phyloP scores from a whole-genome alignment of 2,329 filamentous ascomycete genomes.

The Thelonectria olida region DNA sequence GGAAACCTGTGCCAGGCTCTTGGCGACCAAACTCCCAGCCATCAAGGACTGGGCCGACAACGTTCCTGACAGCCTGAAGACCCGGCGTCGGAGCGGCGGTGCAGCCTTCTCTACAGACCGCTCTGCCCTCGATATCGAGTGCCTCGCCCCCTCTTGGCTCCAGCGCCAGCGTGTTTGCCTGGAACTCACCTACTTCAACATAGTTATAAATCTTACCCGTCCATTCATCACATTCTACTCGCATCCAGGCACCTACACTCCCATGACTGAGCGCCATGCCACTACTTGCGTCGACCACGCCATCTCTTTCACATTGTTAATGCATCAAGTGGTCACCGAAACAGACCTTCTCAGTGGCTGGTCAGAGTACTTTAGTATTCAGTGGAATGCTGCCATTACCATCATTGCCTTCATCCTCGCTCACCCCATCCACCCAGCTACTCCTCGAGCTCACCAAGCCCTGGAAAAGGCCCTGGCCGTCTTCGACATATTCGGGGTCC shows the following conservation, averaged over 20 bases:
- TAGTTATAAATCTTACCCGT: slow-evolving; percentile 49
- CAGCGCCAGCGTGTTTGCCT: slow-evolving; percentile 51
- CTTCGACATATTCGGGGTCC: slow-evolving; percentile 45
- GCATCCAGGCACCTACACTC: slow-evolving; percentile 17
- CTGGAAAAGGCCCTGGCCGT: slow-evolving; percentile 50
- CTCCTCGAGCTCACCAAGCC: slow-evolving; percentile 33
- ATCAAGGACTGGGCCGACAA: slow-evolving; percentile 35
- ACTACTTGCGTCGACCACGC: slow-evolving; percentile 33
- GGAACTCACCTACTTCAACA: slow-evolving; percentile 52
- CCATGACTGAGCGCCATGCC: slow-evolving; percentile 28
- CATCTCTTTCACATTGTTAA: slow-evolving; percentile 33
- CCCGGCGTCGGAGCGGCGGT: slow-evolving; percentile 40
- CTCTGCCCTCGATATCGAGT: slow-evolving; percentile 35
- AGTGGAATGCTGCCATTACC: slow-evolving; percentile 44
- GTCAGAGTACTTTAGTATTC: slow-evolving; percentile 39
- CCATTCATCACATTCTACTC: slow-evolving; percentile 49
- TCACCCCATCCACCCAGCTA: slow-evolving; percentile 38
- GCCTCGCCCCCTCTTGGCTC: slow-evolving; percentile 51
- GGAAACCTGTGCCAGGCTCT: slow-evolving; percentile 26
- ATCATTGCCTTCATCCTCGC: slow-evolving; percentile 46
- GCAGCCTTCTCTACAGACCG: slow-evolving; percentile 47
- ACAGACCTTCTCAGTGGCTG: slow-evolving; percentile 38
- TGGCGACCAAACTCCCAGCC: slow-evolving; percentile 42
- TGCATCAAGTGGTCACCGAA: slow-evolving; percentile 34
- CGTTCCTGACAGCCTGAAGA: slow-evolving; percentile 50